Base-by-base conservation (phyloP, 306 rosid species). In the Hippophae gyantsensis region DNA sequence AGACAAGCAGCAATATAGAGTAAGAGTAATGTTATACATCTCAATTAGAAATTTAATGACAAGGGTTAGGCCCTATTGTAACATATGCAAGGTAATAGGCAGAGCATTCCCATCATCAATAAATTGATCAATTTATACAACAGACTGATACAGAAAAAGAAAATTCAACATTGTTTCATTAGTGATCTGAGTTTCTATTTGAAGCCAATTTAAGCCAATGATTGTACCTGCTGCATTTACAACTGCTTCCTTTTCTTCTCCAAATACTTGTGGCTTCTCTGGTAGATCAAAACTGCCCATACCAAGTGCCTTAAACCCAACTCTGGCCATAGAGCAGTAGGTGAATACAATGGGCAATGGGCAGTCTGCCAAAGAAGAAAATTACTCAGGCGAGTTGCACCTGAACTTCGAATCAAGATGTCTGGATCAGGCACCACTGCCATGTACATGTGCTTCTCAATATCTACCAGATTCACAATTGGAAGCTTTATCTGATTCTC, bases 341-440 rank as follows among this genome's bases (percentile, higher is more conserved):
- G 92, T 26, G 86, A 78, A 69, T 77, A 81, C 75, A 86, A 70
- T n/a, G 75, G 82, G 44, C 88, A 81, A 57, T 68, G 47, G 57
- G 75, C 57, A 56, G 89, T 81, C 70, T 84, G 86, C 95, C 89
- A 87, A 52, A 87, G 95, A 69, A 84, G 93, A 67, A 87, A 84
- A 72, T 82, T 87, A 68, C 93, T 82, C 48, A 87, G 85, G 1
- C 93, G 84, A 14, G 63, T 73, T 66, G 82, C 93, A 0, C 95
- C 95, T 0, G 84, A 78, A 58, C 82, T 76, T 67, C 87, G 78
- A 25, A 87, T 78, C 72, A 87, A 18, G 27, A 80, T 80, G 64
- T 87, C 93, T 0, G 93, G 93, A 57, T 87, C 93, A 42, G 93
- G 89, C 25, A 87, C 89, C 65, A 84, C 85, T 42, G 81, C 71